phyloP scores from a whole-genome alignment of 169 alveolate genomes.

The Plasmodium fragile region DNA sequence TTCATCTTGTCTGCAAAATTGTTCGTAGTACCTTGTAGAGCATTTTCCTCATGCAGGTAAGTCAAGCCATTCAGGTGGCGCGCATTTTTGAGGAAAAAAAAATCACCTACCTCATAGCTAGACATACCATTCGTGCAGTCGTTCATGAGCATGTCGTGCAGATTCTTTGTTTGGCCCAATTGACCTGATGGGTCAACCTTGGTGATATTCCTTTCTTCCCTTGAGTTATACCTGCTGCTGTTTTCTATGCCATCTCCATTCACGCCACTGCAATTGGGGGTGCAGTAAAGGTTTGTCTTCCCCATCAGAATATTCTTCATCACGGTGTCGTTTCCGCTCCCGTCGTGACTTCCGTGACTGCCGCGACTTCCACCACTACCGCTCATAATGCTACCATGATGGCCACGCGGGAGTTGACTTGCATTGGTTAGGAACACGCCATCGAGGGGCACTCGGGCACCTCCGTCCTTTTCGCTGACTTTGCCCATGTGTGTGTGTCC shows the following conservation, averaged over 20 bases:
- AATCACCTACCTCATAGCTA: neutral
- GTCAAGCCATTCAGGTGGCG: conserved; percentile 1
- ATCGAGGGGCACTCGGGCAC: neutral
- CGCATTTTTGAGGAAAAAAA: conserved; percentile 14
- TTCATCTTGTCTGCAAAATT: conserved; percentile 4
- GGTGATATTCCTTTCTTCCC: neutral
- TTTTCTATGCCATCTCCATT: neutral
- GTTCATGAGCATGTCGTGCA: conserved; percentile 2
- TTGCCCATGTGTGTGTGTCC: neutral
- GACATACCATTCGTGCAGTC: neutral
- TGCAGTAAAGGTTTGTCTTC: neutral
- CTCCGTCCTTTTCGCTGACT: neutral
- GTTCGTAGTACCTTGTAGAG: neutral
- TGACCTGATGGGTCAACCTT: neutral
- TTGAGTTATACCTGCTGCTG: neutral
- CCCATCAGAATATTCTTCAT: neutral
- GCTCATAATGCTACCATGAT: too few relatives aligned
- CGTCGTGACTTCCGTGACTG: neutral
- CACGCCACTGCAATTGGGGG: neutral
- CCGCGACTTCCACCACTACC: neutral
- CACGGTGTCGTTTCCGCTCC: neutral
- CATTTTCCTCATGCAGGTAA: conserved; percentile 12
- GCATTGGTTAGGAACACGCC: neutral
- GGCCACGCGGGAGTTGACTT: neutral
- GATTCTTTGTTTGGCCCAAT: neutral